Base-by-base conservation (phyloP, 2,329 filamentous ascomycete species). In the Orbilia brochopaga region DNA sequence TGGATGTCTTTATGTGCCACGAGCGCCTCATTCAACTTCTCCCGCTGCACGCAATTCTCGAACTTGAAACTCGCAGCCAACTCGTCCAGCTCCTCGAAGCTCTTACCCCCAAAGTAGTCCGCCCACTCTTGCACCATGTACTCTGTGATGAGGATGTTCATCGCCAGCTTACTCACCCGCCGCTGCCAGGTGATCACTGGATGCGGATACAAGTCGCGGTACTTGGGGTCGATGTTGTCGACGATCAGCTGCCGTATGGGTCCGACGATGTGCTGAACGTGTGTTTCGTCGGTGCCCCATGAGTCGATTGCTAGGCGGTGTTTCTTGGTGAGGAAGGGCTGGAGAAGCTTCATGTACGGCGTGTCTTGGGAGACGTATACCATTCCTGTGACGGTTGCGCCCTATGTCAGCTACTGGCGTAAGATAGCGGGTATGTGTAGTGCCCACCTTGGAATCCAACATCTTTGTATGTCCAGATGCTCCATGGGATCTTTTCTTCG, bases 381-480 rank as follows among this genome's bases (percentile, higher is more conserved):
- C 83, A 86, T 85, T 4, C 75, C 75, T 75, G 8, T 52, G 51
- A 32, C 27, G 4, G 27, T 32, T 32, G 27, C 27, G 27, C 8
- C 8, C n/a, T n/a, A n/a, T n/a, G n/a, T n/a, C n/a, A n/a, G n/a
- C n/a, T n/a, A n/a, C n/a, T n/a, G 17, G 44, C 24, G 21, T 56
- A 23, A 54, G 13, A 24, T 37, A 37, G 6, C 32, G 7, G 13
- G 6, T 19, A 11, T 8, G 23, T 19, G 50, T 11, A 51, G n/a
- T 17, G 24, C 56, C 19, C 59, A 74, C 84, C 84, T 76, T 85
- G 83, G 50, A 83, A 80, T 0, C 84, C 83, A 42, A 86, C 82
- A 66, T 86, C 84, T 76, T 86, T 86, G 77, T 85, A 86, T 0
- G 84, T 77, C 84, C 84, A 86, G 75, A 88, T 88, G 13, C 79